Evolutionary conservation across 768 basidiomycete species (phyloP), one percentile per base, ranked within the genome.

Genomic region (Lactarius tabidus): DNA sequence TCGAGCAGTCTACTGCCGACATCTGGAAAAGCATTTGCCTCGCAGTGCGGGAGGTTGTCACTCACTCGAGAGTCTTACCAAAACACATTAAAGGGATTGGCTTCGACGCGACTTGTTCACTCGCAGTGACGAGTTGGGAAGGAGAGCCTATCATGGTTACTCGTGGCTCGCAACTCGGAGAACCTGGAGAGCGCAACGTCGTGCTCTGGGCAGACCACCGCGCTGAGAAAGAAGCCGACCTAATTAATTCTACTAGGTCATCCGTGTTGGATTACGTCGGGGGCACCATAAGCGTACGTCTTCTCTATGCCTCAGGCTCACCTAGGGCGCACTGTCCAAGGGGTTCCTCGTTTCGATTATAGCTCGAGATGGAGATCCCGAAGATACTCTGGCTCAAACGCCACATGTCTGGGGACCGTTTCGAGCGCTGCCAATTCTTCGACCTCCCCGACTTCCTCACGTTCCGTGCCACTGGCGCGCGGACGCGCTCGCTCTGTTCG

Each of bases 291-390:
- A 95, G 93, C 73, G 95, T 91, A 78, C 56, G 78, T 71, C 29
- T 20, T 45, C 28, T 36, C 53, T 3, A 41, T 28, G n/a, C 39
- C 23, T 20, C 45, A 26, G 6, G n/a, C 57, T 39, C 38, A 15
- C 23, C 51, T 48, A 48, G 45, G 45, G 31, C 9, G 14, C 41
- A 26, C 28, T 26, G 23, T n/a, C 23, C 15, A 35, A 45, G 36
- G 23, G 39, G 59, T 15, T n/a, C 31, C 53, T 6, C 48, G 23
- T 26, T 41, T 23, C 23, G 39, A 23, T 26, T 56, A 1, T 51
- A 97, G 92, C 83, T 98, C 51, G 95, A 98, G 76, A 98, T 98
- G 97, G 96, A 98, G 77, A 86, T 98, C 52, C 96, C 96, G 0
- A 98, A 98, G 76, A 89, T 95, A 35, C 85, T 98, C 33, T 98